These are phyloP conservation scores for Podaxis sp. DNA, from an alignment of 768 basidiomycete species.

Conservation along the genomic window DNA sequence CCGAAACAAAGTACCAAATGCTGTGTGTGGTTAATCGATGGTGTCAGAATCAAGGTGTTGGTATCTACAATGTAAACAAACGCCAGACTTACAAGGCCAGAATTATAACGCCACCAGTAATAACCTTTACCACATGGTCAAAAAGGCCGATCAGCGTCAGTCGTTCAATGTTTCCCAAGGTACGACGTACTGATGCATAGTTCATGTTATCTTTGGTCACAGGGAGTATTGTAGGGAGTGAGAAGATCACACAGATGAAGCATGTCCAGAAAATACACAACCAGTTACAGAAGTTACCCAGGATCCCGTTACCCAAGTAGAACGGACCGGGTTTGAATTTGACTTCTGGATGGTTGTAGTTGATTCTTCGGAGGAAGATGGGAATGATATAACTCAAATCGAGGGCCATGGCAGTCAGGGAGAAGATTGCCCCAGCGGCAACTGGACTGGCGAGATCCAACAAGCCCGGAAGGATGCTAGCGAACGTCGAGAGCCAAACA, in stretches of 20 bases:
- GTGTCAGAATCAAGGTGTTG: slow-evolving; percentile 2
- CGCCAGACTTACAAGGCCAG: slow-evolving; percentile 45
- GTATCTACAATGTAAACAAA: neutral
- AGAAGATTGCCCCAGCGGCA: slow-evolving; percentile 81
- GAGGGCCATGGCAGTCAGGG: slow-evolving; percentile 74
- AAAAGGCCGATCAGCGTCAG: slow-evolving; percentile 2
- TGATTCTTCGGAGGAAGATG: slow-evolving; percentile 70
- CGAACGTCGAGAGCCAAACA: slow-evolving; percentile 68
- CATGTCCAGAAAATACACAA: slow-evolving; percentile 69
- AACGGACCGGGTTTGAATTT: slow-evolving; percentile 85
- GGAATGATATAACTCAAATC: slow-evolving; percentile 84
- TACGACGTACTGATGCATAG: slow-evolving; percentile 62
- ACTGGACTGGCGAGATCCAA: slow-evolving; percentile 75
- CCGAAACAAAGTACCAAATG: slow-evolving; percentile 52
- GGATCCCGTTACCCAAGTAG: slow-evolving; percentile 70
- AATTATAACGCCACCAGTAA: slow-evolving; percentile 50
- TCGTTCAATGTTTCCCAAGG: neutral
- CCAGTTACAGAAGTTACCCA: slow-evolving; percentile 61
- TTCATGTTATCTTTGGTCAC: slow-evolving; percentile 77
- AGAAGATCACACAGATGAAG: slow-evolving; percentile 70
- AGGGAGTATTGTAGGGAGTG: slow-evolving; percentile 66
- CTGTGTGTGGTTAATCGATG: slow-evolving; percentile 22
- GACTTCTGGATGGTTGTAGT: slow-evolving; percentile 74
- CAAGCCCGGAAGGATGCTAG: slow-evolving; percentile 68
- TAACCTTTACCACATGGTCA: slow-evolving; percentile 30